These are phyloP conservation scores for Tetragonia tetragonoides DNA, from an alignment of 148 eudicot species.

Conservation along the genomic window DNA sequence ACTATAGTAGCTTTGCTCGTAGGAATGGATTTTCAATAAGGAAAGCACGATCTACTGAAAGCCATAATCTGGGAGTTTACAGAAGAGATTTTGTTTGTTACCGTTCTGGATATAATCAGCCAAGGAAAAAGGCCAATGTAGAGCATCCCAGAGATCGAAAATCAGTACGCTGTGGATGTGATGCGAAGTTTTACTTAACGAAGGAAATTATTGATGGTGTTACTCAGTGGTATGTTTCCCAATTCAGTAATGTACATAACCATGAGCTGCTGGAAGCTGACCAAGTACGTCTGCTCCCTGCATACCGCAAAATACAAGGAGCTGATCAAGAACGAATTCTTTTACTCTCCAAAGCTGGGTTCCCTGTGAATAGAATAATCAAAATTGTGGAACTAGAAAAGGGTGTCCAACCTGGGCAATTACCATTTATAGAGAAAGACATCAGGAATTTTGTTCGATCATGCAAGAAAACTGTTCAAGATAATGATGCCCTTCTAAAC, in stretches of 20 bases:
- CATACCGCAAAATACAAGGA: constrained; percentile 36
- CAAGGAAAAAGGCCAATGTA: constrained; percentile 28
- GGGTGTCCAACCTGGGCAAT: constrained; percentile 33
- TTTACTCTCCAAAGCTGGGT: constrained; percentile 43
- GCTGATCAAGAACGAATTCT: constrained; percentile 41
- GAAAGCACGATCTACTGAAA: constrained; percentile 44
- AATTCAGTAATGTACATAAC: constrained; percentile 36
- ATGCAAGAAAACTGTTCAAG: constrained; percentile 28
- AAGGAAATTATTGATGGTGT: constrained; percentile 42
- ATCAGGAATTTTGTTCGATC: constrained; percentile 33
- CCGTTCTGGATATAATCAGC: constrained; percentile 44
- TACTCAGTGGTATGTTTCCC: constrained; percentile 49
- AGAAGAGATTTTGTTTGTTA: constrained; percentile 52
- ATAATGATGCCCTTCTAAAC: constrained; percentile 34
- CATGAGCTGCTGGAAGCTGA: constrained; percentile 38
- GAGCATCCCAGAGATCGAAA: constrained; percentile 51
- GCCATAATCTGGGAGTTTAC: constrained; percentile 48
- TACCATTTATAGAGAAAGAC: constrained; percentile 40
- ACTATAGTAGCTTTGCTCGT: constrained; percentile 47
- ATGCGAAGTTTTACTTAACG: constrained; percentile 49
- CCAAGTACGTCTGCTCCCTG: constrained; percentile 39
- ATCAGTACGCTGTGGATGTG: constrained; percentile 49
- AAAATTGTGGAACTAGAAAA: constrained; percentile 32
- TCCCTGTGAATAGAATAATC: constrained; percentile 34
- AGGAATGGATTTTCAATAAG: constrained; percentile 49